Evolutionary conservation across 2,329 filamentous ascomycete species (phyloP).

Genomic region (Monilinia polystroma): DNA sequence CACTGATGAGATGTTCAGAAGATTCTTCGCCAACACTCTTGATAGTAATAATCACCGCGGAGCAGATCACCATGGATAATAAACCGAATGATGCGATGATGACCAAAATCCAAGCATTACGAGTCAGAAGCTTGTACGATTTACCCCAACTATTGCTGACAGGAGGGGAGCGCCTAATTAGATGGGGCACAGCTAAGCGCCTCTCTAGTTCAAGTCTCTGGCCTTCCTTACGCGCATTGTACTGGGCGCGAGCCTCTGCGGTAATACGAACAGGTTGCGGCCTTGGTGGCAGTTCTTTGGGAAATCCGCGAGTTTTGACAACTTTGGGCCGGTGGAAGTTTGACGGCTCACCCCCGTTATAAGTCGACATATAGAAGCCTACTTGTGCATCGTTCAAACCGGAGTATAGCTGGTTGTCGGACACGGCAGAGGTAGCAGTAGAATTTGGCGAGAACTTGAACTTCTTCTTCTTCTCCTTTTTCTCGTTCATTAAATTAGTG

Average conservation of each 20-base stretch:
- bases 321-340: neutral
- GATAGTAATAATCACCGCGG: neutral
- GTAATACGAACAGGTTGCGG: conserved; percentile 8
- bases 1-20: neutral
- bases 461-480: neutral
- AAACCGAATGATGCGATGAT: neutral
- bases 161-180: neutral
- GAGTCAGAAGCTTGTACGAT: neutral
- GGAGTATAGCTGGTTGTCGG: conserved; percentile 7
- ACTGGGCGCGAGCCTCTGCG: conserved; percentile 9
- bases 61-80: neutral
- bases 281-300: neutral
- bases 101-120: neutral
- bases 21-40: neutral
- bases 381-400: conserved; percentile 12
- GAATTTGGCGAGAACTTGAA: neutral
- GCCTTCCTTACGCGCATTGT: neutral
- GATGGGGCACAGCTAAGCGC: neutral
- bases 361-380: conserved; percentile 4
- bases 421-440: neutral
- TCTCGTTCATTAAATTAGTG: neutral
- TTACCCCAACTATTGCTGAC: neutral
- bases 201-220: neutral
- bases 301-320: neutral
- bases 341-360: neutral